Base-by-base conservation (phyloP, 1,139 yeast species). In the Protomyces inouyei region DNA sequence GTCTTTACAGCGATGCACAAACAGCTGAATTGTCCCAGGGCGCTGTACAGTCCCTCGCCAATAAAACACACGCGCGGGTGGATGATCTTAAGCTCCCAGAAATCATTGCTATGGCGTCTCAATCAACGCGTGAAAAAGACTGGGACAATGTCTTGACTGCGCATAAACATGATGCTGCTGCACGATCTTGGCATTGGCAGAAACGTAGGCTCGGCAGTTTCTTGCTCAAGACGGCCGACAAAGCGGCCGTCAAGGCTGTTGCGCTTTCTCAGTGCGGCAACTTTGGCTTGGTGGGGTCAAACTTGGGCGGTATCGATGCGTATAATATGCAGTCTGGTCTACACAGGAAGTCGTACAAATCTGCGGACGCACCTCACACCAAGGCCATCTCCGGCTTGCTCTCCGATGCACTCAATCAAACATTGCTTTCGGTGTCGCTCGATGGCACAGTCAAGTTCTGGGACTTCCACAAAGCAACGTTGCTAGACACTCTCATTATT, bases 141-240 rank as follows among this genome's bases (percentile, higher is more conserved):
- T 95, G 98, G 98, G 98, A 91, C 72, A 91, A 91, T 72, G 80
- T 95, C 63, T 74, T 95, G n/a, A 91, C 98, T 38, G 95, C 90
- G 0, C 98, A 95, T 75, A 86, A 86, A 72, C 91, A 87, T 67
- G 93, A 88, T 71, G 76, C 80, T 0, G 86, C 85, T 76, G 98
- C 97, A 0, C 83, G 96, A 71, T 88, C 97, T 0, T 95, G 98
- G 98, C 87, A 86, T 72, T 85, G 92, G n/a, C 83, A 82, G 69
- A 83, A 82, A 67, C 92, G 89, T 68, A 84, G 93, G 72, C 85
- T 92, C 1, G 98, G 98, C 21, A 82, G 86, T 67, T 83, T 86
- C 78, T 80, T 79, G 55, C 77, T 95, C 55, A 75, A 79, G 3
- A 88, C 98, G 1, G 82, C 83, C 16, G 98, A 95, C 75, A 85